Percentiles rank a stretch among this genome's conserved stretches.
Conservation (phyloP, 331 rosid species). For the Acacia pycnantha region DNA sequence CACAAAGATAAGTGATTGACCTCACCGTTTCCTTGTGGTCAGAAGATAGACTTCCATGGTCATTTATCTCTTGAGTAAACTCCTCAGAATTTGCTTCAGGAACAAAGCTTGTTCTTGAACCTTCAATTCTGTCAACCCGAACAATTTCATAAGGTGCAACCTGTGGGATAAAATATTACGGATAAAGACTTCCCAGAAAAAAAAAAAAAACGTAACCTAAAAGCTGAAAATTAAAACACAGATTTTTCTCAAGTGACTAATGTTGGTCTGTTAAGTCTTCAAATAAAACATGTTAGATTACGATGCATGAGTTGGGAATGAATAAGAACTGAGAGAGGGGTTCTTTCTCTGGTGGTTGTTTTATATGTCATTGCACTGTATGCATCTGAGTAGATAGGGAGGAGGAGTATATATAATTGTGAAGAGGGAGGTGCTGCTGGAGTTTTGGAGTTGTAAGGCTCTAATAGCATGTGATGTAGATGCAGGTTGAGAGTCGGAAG, state of each 20-base stretch:
- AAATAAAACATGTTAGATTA: neutral
- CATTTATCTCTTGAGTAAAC: constrained; percentile 48
- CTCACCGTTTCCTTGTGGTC: constrained; percentile 56
- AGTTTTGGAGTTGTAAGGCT: neutral
- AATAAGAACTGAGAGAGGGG: neutral
- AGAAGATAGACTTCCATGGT: constrained; percentile 40
- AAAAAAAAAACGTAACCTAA: neutral
- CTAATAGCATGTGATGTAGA: neutral
- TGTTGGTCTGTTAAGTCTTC: neutral
- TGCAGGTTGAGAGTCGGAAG: neutral
- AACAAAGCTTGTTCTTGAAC: constrained; percentile 35
- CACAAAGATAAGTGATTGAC: neutral
- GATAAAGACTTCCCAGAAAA: neutral
- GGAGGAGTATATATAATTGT: neutral
- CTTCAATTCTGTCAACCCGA: constrained; percentile 62
- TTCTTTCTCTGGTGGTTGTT: neutral
- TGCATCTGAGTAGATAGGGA: neutral
- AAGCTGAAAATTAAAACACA: neutral
- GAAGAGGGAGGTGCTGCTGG: neutral
- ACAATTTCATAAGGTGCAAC: constrained; percentile 75
- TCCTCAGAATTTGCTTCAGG: constrained; percentile 57
- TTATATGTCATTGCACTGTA: neutral
- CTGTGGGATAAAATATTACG: constrained; percentile 37
- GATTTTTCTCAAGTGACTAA: neutral
- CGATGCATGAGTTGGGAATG: neutral